Percentiles rank a stretch among this genome's conserved stretches.
Conservation (phyloP, 345 rosid species). For the Lenwebbia sp. region DNA sequence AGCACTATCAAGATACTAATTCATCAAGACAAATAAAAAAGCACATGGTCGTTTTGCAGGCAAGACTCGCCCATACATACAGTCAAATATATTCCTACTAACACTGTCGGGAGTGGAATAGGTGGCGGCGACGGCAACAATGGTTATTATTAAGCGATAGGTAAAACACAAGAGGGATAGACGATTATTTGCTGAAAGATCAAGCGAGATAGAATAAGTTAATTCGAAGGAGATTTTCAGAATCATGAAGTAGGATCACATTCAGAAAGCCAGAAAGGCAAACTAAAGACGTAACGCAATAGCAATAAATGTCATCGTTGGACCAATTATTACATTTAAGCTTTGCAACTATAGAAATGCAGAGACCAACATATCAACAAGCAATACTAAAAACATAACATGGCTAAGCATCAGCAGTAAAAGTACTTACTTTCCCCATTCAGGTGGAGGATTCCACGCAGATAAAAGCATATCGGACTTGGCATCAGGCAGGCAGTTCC, state of each 20-base stretch:
- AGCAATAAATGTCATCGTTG: not conserved
- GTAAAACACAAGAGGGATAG: not conserved
- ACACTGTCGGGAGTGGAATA: not conserved
- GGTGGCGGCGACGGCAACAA: not conserved
- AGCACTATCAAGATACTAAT: not conserved
- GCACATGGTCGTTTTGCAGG: not conserved
- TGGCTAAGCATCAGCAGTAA: not conserved
- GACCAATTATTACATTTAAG: not conserved
- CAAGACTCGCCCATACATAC: not conserved
- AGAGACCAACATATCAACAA: not conserved
- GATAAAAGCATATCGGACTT: conserved; percentile 90
- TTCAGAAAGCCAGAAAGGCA: not conserved
- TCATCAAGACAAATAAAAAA: not conserved
- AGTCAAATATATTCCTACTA: not conserved
- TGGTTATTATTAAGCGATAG: not conserved
- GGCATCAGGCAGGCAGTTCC: conserved; percentile 72
- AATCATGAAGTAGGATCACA: not conserved
- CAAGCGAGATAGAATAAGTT: not conserved
- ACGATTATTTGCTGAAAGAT: not conserved
- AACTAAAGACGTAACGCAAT: not conserved
- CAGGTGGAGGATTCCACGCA: conserved; percentile 96
- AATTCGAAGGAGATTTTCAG: not conserved
- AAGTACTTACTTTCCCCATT: conserved; percentile 88
- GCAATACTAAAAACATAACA: not conserved
- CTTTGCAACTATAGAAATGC: not conserved